Percentiles rank a stretch among this genome's conserved stretches.
Conservation (phyloP, 495 filamentous ascomycete species). For the Annulohypoxylon nitens region DNA sequence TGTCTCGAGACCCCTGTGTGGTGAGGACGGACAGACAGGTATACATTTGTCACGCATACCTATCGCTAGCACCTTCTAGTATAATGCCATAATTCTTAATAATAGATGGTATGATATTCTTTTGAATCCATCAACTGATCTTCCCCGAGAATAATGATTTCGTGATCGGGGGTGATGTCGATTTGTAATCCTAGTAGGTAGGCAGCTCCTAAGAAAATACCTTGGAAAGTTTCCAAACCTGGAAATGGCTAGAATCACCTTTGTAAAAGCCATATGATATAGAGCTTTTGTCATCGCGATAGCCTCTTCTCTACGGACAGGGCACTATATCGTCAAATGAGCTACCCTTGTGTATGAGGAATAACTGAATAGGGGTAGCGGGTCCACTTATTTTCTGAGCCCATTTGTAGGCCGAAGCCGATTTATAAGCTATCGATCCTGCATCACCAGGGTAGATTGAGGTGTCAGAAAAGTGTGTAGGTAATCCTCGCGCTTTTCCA, state of each 20-base stretch:
- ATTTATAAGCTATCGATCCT: not conserved
- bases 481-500: constrained; percentile 21
- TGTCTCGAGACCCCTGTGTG: not conserved
- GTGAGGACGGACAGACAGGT: not conserved
- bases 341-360: not conserved
- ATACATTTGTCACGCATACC: not conserved
- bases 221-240: not conserved
- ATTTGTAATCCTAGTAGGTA: not conserved
- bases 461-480: not conserved
- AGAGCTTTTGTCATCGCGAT: not conserved
- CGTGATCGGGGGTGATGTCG: not conserved
- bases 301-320: not conserved
- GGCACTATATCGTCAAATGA: not conserved
- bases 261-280: not conserved
- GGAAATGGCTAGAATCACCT: not conserved
- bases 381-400: not conserved
- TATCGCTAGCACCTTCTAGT: not conserved
- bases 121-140: not conserved
- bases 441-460: not conserved
- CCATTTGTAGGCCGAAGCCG: not conserved
- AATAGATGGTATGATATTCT: not conserved
- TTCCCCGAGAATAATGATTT: not conserved
- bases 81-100: not conserved
- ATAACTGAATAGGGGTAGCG: not conserved
- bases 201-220: not conserved